These are phyloP conservation scores for Mycena haematopus DNA, from an alignment of 768 basidiomycete species.

Conservation along the genomic window DNA sequence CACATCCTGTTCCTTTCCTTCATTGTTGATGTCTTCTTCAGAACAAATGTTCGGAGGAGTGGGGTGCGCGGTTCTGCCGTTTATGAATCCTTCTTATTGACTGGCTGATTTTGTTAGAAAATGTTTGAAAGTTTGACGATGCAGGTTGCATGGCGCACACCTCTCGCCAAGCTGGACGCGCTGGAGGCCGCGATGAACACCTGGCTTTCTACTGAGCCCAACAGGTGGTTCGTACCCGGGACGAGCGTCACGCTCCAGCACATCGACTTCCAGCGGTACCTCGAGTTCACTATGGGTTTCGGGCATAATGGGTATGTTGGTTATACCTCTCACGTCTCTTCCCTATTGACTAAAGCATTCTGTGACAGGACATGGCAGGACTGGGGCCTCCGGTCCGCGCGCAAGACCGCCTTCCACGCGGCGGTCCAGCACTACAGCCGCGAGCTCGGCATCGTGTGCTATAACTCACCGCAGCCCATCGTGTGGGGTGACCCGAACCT, in stretches of 20 bases:
- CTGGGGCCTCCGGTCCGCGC: constrained; percentile 45
- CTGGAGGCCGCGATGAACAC: constrained; percentile 72
- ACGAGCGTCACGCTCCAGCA: constrained; percentile 68
- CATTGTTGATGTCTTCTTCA: constrained; percentile 31
- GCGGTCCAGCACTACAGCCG: constrained; percentile 76
- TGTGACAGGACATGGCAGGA: constrained; percentile 57
- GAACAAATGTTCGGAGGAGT: constrained; percentile 76
- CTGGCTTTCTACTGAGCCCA: constrained; percentile 81
- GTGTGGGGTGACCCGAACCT: constrained; percentile 48
- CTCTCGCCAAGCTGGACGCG: constrained; percentile 71
- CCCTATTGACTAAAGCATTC: constrained; percentile 11
- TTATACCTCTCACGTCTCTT: neutral
- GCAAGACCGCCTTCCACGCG: constrained; percentile 81
- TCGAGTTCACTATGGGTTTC: constrained; percentile 75
- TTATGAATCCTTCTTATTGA: constrained; percentile 16
- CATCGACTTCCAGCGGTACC: constrained; percentile 68
- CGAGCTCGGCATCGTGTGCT: constrained; percentile 69
- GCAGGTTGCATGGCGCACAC: constrained; percentile 80
- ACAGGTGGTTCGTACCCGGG: constrained; percentile 76
- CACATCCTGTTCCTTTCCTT: constrained; percentile 11
- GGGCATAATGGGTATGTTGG: constrained; percentile 58
- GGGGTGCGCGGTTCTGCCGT: constrained; percentile 48
- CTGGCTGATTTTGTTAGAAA: constrained; percentile 47
- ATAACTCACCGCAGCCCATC: constrained; percentile 67
- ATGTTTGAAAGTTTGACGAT: constrained; percentile 71